Percentiles rank a stretch among this genome's conserved stretches.
phyloP scores from a whole-genome alignment of 169 alveolate species.

The Neospora caninum region DNA sequence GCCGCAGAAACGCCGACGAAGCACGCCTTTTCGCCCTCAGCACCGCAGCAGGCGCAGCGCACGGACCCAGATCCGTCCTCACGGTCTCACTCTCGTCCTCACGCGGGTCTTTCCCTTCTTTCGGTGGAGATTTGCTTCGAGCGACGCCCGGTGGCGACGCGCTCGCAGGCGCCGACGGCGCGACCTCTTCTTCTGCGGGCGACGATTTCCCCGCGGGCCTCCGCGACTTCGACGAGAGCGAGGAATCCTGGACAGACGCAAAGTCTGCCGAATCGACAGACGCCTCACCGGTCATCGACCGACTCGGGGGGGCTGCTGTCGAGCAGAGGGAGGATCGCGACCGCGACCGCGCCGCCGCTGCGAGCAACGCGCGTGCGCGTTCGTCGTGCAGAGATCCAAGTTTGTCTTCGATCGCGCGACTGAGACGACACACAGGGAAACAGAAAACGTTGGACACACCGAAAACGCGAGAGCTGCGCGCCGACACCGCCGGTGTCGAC shows the following conservation, averaged over 20 bases:
- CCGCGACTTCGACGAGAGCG: too few relatives aligned
- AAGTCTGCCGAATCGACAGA: not conserved
- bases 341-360: not conserved
- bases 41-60: not conserved
- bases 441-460: not conserved
- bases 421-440: not conserved
- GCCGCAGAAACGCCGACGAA: not conserved
- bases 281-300: not conserved
- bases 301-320: not conserved
- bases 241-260: not conserved
- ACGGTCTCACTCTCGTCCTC: too few relatives aligned
- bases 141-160: too few relatives aligned
- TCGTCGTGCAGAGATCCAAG: slow-evolving; percentile 22
- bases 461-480: too few relatives aligned
- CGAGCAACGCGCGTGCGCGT: not conserved
- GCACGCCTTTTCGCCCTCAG: not conserved
- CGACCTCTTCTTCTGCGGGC: too few relatives aligned
- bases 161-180: too few relatives aligned
- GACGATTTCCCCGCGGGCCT: too few relatives aligned
- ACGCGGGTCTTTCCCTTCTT: too few relatives aligned
- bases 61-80: not conserved
- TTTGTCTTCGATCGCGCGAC: slow-evolving; percentile 52
- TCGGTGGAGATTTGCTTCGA: too few relatives aligned
- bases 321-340: not conserved
- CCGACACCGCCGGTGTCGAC: too few relatives aligned